A percentile compares a stretch with the other conserved stretches of the same genome.
These are phyloP conservation scores for Scenedesmus sp. DNA, from an alignment of 163 green algal species.

Conservation along the genomic window DNA sequence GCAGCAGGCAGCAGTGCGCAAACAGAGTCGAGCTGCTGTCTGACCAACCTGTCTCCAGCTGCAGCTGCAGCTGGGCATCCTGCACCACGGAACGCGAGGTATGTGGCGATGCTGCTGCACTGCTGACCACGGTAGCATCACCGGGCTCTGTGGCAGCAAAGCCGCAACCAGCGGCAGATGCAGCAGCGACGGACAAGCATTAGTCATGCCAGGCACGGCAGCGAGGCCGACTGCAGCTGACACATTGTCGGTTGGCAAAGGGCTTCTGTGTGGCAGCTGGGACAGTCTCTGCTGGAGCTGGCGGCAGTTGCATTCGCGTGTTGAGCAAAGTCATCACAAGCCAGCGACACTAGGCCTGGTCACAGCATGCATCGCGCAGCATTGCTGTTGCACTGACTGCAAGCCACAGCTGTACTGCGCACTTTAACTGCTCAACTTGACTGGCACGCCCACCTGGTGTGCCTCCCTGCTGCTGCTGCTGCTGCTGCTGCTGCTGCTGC, in stretches of 20 bases:
- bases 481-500: background rate
- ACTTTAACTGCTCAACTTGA: no score
- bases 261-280: no score
- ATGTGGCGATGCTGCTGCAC: background rate
- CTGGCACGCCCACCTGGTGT: background rate
- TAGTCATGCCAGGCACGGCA: no score
- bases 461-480: background rate
- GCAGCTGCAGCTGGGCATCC: constrained; percentile 7
- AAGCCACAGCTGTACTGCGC: background rate
- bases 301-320: no score
- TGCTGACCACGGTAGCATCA: background rate
- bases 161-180: background rate
- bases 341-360: no score
- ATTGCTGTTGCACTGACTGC: background rate
- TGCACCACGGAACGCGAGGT: constrained; percentile 9
- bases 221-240: no score
- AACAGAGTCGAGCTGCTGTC: constrained; percentile 35
- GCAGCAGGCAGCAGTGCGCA: constrained; percentile 41
- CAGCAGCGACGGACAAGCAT: background rate
- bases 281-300: background rate
- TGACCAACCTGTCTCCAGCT: constrained; percentile 24
- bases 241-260: no score
- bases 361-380: background rate
- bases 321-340: no score
- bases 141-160: background rate